Percentiles rank a stretch among this genome's conserved stretches.
phyloP scores from a whole-genome alignment of 257 asterid species.

The Ballota nigra region DNA sequence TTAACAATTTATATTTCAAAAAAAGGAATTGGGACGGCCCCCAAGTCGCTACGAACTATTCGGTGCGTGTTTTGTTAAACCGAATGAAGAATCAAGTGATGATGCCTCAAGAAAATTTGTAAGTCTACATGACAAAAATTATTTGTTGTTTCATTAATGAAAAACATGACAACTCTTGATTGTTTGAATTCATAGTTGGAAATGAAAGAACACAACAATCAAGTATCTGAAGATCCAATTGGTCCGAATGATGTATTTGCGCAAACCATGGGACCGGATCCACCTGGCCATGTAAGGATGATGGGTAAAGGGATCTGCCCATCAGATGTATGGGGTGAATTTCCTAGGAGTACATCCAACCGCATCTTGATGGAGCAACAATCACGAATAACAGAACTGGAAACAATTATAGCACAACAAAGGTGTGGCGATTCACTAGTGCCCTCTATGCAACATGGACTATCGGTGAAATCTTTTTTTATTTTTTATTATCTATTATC shows the following conservation, averaged over 20 bases:
- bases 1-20: neutral
- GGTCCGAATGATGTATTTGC: neutral
- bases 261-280: neutral
- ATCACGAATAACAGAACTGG: neutral
- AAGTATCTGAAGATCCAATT: neutral
- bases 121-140: neutral
- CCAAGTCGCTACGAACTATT: neutral
- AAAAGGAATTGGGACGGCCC: neutral
- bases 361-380: neutral
- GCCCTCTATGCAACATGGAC: too few species aligned
- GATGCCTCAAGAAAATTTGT: neutral
- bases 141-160: neutral
- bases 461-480: too few species aligned
- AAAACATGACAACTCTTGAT: too few species aligned
- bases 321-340: neutral
- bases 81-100: neutral
- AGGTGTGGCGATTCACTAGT: too few species aligned
- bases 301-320: neutral
- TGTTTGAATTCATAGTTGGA: neutral
- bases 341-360: neutral
- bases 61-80: neutral
- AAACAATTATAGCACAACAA: neutral
- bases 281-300: neutral
- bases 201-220: neutral
- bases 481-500: neutral